These are phyloP conservation scores for Somion occarium DNA, from an alignment of 1,284 basidiomycete genomes.

Conservation along the genomic window DNA sequence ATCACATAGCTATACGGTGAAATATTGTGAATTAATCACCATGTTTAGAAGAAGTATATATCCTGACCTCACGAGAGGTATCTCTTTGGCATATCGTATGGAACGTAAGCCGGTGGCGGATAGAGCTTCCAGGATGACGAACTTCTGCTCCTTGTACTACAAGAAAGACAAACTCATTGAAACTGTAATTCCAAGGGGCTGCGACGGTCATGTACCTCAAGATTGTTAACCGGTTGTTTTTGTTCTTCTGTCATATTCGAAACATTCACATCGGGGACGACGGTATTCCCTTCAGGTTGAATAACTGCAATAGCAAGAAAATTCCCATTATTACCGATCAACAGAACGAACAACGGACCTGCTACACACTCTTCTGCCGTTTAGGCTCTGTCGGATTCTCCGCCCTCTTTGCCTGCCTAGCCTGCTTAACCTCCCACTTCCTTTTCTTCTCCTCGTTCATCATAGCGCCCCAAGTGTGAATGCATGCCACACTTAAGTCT, in stretches of 20 bases:
- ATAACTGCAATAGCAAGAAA: background rate
- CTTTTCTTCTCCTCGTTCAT: slow-evolving; percentile 63
- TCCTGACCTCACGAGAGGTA: slow-evolving; percentile 80
- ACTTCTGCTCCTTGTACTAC: slow-evolving; percentile 57
- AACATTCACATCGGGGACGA: background rate
- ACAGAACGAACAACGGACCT: background rate
- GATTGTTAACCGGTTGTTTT: background rate
- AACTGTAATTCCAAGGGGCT: too few relatives aligned
- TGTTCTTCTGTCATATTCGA: background rate
- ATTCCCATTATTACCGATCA: background rate
- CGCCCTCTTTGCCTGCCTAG: slow-evolving; percentile 29
- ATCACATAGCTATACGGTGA: slow-evolving; percentile 66
- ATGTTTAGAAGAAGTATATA: background rate
- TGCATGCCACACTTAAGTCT: slow-evolving; percentile 88
- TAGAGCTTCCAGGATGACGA: slow-evolving; percentile 90
- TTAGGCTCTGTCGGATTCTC: slow-evolving; percentile 27
- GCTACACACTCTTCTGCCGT: slow-evolving; percentile 25
- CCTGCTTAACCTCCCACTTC: slow-evolving; percentile 48
- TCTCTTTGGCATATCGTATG: slow-evolving; percentile 97
- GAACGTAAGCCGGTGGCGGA: slow-evolving; percentile 94
- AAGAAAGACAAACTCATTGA: too few relatives aligned
- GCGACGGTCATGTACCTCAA: too few relatives aligned
- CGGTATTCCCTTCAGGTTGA: background rate
- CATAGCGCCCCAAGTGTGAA: slow-evolving; percentile 80
- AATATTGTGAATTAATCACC: background rate